Conservation (phyloP, 176 grass and related monocot genomes). For the Hordeum vulgare region DNA sequence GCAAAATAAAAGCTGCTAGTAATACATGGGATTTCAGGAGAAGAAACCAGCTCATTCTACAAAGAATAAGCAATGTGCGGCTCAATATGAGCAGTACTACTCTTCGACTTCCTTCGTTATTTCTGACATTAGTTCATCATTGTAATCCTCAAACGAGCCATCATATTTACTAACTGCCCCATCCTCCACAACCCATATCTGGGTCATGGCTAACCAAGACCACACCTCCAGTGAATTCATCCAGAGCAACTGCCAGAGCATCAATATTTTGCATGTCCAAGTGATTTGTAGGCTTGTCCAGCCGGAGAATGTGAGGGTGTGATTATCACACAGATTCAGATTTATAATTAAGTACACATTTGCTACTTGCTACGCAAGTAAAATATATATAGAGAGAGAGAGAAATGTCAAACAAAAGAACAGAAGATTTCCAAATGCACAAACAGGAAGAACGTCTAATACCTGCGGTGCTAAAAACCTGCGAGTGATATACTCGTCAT, state of each 20-base stretch:
- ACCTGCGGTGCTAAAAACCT: slow-evolving; percentile 90
- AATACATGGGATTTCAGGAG: slow-evolving; percentile 26
- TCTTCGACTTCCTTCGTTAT: slow-evolving; percentile 84
- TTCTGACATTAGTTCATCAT: slow-evolving; percentile 85
- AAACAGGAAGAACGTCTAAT: not conserved
- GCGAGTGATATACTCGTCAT: slow-evolving; percentile 84
- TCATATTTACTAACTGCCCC: slow-evolving; percentile 78
- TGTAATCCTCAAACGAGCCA: slow-evolving; percentile 82
- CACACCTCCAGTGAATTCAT: slow-evolving; percentile 87
- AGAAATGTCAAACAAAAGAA: not conserved
- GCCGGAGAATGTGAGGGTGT: slow-evolving; percentile 76
- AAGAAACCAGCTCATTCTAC: slow-evolving; percentile 29
- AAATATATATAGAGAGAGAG: not conserved
- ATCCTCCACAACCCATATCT: slow-evolving; percentile 95
- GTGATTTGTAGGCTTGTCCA: slow-evolving; percentile 97
- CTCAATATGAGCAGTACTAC: slow-evolving; percentile 33
- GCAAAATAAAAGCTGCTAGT: slow-evolving; percentile 14
- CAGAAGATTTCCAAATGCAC: not conserved
- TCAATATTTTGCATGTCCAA: slow-evolving; percentile 97
- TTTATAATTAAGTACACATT: not conserved
- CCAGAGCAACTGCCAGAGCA: slow-evolving; percentile 78
- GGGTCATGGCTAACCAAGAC: slow-evolving; percentile 87
- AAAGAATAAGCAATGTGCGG: slow-evolving; percentile 30
- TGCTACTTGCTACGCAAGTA: not conserved
- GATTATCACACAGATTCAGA: slow-evolving; percentile 14